Evolutionary conservation across 2,329 filamentous ascomycete genomes (phyloP).

Genomic region (Pyrenochaeta sp.): DNA sequence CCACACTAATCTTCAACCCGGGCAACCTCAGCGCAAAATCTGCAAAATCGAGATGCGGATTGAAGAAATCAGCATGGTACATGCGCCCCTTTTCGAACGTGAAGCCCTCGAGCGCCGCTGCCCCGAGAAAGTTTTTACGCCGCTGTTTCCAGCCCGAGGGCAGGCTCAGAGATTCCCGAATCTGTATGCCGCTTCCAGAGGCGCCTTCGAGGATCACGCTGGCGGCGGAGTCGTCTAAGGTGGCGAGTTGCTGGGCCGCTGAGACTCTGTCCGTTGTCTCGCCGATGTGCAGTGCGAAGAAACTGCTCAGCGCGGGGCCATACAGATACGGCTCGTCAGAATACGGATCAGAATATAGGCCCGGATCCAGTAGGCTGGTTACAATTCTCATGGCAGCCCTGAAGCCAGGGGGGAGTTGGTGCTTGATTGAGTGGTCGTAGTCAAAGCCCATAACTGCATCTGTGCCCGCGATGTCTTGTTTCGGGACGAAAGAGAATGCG

Average conservation of each 20-base stretch:
- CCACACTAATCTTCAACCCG: conserved; percentile 54
- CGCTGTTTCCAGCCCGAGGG: conserved; percentile 52
- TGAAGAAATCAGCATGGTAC: conserved; percentile 58
- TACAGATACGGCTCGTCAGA: conserved; percentile 48
- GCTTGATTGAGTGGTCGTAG: conserved; percentile 45
- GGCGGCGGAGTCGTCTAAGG: conserved; percentile 23
- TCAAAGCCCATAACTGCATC: conserved; percentile 48
- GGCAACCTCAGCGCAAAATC: conserved; percentile 55
- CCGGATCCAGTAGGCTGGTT: conserved; percentile 46
- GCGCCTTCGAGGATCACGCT: conserved; percentile 52
- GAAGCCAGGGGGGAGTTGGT: conserved; percentile 48
- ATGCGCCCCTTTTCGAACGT: conserved; percentile 53
- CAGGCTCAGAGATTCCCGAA: conserved; percentile 41
- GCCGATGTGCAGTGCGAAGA: conserved; percentile 44
- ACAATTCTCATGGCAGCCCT: conserved; percentile 47
- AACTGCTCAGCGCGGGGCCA: conserved; percentile 44
- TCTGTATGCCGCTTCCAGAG: conserved; percentile 44
- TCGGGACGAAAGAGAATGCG: conserved; percentile 47
- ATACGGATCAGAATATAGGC: conserved; percentile 46
- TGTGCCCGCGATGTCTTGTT: conserved; percentile 35
- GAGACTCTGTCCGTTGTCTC: conserved; percentile 23
- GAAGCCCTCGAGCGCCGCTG: conserved; percentile 45
- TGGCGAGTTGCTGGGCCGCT: conserved; percentile 32
- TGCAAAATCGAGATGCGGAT: conserved; percentile 57
- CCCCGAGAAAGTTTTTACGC: conserved; percentile 53